Evolutionary conservation across 116 monocot genomes (phyloP).

Genomic region (Dioscorea cayenensis): DNA sequence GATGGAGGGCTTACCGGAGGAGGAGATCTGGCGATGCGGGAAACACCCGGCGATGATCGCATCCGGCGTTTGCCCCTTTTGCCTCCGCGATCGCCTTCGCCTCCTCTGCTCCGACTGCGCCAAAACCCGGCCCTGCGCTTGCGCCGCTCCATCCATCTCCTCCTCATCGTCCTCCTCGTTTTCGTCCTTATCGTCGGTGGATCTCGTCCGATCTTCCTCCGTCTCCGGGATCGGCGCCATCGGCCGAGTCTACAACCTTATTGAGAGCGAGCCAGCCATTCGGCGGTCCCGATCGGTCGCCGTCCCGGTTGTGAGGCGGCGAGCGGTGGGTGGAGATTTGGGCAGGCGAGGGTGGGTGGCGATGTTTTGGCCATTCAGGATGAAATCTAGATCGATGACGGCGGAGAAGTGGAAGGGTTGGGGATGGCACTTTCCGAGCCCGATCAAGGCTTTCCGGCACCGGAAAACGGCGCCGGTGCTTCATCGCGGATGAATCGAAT

Average conservation of each 20-base stretch:
- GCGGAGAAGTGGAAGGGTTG: slow-evolving; percentile 16
- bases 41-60: slow-evolving; percentile 16
- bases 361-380: slow-evolving; percentile 24
- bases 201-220: slow-evolving; percentile 6
- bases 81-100: slow-evolving; percentile 17
- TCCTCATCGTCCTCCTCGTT: slow-evolving; percentile 14
- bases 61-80: slow-evolving; percentile 48
- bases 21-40: slow-evolving; percentile 11
- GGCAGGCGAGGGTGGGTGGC: neutral
- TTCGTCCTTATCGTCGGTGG: slow-evolving; percentile 19
- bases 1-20: neutral
- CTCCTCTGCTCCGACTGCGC: slow-evolving; percentile 30
- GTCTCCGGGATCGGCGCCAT: slow-evolving; percentile 26
- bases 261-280: slow-evolving; percentile 52
- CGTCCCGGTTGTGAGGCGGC: slow-evolving; percentile 2
- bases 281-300: slow-evolving; percentile 41
- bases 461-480: slow-evolving; percentile 20
- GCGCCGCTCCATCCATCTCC: slow-evolving; percentile 23
- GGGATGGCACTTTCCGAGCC: slow-evolving; percentile 41
- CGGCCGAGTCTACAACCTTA: slow-evolving; percentile 38
- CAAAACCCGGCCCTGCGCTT: slow-evolving; percentile 5
- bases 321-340: slow-evolving; percentile 4
- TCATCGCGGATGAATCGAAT: slow-evolving; percentile 14
- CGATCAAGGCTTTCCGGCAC: slow-evolving; percentile 39
- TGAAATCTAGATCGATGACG: neutral